Base-by-base conservation (phyloP, 306 rosid species). In the Quercus bicolor region DNA sequence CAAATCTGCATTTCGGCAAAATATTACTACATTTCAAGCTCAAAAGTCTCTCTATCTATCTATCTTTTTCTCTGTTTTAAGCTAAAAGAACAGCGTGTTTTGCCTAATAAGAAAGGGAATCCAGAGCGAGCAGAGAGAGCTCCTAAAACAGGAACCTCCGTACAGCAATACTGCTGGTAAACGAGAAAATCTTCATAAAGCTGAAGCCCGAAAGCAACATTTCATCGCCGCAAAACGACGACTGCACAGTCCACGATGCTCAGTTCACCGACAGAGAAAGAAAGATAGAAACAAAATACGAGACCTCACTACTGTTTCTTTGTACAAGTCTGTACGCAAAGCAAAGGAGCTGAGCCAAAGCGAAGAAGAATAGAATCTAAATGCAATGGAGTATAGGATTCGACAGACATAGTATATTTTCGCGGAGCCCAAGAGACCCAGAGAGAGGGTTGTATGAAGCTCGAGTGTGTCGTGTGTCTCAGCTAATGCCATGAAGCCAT, bases 201-300 rank as follows among this genome's bases (percentile, higher is more conserved):
- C 83, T 81, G 85, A 78, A 62, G 26, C 43, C 48, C 29, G 86
- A 85, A 81, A 85, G 87, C 86, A 85, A 85, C 87, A 29, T 20
- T 0, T 19, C 74, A 23, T 86, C 76, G 72, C 24, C 52, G 51
- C 72, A 80, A 83, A 88, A 80, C 85, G 78, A 87, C 68, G 85
- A 77, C 12, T 79, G 84, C 72, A 77, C 75, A 61, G 80, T 75
- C 80, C 51, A 5, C 43, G 24, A 3, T 21, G 18, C 77, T 61
- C 29, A 31, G n/a, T 40, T 40, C 2, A 18, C 0, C 68, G n/a
- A 52, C 31, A 68, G 21, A 61, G 74, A 68, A 37, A 57, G 52
- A 33, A 43, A 34, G 66, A 83, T 1, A 60, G 31, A 74, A 40
- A 28, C 37, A 13, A 48, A 48, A 48, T 48, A 48, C 5, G 21